A percentile compares a stretch with the other conserved stretches of the same genome.
phyloP scores from a whole-genome alignment of 2,329 filamentous ascomycete species.

The Xylariaceae sp. region DNA sequence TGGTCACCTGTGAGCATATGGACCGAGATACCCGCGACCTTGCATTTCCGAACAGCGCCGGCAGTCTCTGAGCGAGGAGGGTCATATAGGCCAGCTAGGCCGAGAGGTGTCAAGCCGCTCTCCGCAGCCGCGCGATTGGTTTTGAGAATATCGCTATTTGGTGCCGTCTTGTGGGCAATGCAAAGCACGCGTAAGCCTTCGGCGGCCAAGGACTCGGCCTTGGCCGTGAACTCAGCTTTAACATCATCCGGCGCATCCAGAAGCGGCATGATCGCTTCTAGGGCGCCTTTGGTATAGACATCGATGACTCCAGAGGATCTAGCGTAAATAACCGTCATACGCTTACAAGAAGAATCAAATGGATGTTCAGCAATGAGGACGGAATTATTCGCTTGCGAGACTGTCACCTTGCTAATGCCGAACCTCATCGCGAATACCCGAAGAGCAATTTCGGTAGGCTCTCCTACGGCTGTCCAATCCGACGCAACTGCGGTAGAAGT shows the following conservation, averaged over 20 bases:
- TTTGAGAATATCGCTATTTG: constrained; percentile 44
- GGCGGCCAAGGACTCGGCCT: constrained; percentile 63
- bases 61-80: constrained; percentile 73
- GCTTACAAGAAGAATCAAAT: constrained; percentile 76
- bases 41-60: constrained; percentile 64
- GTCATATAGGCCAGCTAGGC: constrained; percentile 75
- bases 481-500: constrained; percentile 53
- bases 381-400: constrained; percentile 48
- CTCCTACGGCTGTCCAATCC: constrained; percentile 66
- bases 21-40: constrained; percentile 67
- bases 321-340: constrained; percentile 74
- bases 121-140: constrained; percentile 63
- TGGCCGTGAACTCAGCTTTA: constrained; percentile 54
- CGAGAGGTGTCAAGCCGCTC: constrained; percentile 66
- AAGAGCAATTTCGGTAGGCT: constrained; percentile 76
- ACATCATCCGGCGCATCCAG: constrained; percentile 55
- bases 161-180: constrained; percentile 61
- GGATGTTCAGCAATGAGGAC: constrained; percentile 69
- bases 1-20: constrained; percentile 76
- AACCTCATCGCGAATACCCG: constrained; percentile 77
- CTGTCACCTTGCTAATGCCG: constrained; percentile 54
- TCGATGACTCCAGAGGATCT: constrained; percentile 45
- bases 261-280: constrained; percentile 62
- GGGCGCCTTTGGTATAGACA: constrained; percentile 65
- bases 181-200: constrained; percentile 74